A percentile compares a stretch with the other conserved stretches of the same genome.
Conservation (phyloP, 805 yeast species). For the Scheffersomyces spartinae region DNA sequence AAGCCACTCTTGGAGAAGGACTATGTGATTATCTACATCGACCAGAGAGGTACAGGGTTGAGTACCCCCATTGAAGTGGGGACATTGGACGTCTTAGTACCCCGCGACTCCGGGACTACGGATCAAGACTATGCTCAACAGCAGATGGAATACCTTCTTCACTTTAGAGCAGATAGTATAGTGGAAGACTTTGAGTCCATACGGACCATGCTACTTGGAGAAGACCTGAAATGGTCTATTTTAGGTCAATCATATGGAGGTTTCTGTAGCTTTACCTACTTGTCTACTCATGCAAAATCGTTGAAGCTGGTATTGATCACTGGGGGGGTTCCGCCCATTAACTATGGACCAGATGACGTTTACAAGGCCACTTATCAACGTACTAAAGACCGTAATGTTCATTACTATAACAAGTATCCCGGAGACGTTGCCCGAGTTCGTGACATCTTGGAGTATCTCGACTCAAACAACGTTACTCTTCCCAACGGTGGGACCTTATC, state of each 20-base stretch:
- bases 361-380: slow-evolving; percentile 35
- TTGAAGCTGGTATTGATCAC: slow-evolving; percentile 36
- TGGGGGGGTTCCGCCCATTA: slow-evolving; percentile 50
- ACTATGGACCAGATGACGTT: slow-evolving; percentile 33
- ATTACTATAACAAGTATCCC: slow-evolving; percentile 38
- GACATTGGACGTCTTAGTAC: slow-evolving; percentile 8
- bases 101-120: slow-evolving; percentile 2
- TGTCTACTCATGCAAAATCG: slow-evolving; percentile 32
- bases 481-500: slow-evolving; percentile 43
- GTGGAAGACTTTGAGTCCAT: slow-evolving; percentile 40
- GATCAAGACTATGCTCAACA: slow-evolving; percentile 8
- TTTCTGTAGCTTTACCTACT: slow-evolving; percentile 37
- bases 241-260: slow-evolving; percentile 51
- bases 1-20: slow-evolving; percentile 29
- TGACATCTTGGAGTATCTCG: slow-evolving; percentile 22
- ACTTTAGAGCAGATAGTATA: slow-evolving; percentile 43
- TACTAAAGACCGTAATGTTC: slow-evolving; percentile 35
- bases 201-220: slow-evolving; percentile 23
- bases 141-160: slow-evolving; percentile 28
- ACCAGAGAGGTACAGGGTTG: slow-evolving; percentile 54
- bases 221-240: slow-evolving; percentile 33
- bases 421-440: slow-evolving; percentile 30
- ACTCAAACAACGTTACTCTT: slow-evolving; percentile 15
- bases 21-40: slow-evolving; percentile 34
- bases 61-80: slow-evolving; percentile 33